These are phyloP conservation scores for Barnettozyma botsteinii DNA, from an alignment of 805 yeast genomes.

Conservation along the genomic window DNA sequence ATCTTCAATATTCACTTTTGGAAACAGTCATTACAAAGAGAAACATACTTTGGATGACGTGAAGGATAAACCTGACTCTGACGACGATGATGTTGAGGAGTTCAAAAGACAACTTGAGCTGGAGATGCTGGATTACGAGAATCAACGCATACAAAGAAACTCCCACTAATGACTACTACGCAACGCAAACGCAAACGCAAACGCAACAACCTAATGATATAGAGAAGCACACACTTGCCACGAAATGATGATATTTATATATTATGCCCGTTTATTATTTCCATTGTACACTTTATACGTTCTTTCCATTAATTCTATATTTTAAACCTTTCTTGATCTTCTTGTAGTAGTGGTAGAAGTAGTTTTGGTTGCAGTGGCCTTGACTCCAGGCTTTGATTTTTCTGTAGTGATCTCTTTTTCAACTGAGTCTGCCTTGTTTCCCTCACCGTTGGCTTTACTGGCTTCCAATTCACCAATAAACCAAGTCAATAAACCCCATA, in stretches of 20 bases:
- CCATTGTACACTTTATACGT: too few species aligned
- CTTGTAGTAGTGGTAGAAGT: background rate
- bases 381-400: background rate
- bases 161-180: background rate
- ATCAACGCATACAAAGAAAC: slow-evolving; percentile 10
- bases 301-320: background rate
- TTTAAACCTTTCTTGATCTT: background rate
- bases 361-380: background rate
- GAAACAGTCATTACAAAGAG: too few species aligned
- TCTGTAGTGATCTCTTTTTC: background rate
- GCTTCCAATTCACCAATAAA: slow-evolving; percentile 62
- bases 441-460: slow-evolving; percentile 7
- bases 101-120: slow-evolving; percentile 18
- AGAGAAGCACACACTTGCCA: too few species aligned
- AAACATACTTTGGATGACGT: too few species aligned
- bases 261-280: too few species aligned
- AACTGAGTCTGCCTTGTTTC: too few species aligned
- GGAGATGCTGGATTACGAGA: slow-evolving; percentile 21
- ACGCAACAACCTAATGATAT: too few species aligned
- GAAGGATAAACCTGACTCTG: background rate
- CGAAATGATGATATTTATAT: too few species aligned
- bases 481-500: slow-evolving; percentile 87
- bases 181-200: too few species aligned
- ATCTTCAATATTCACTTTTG: background rate
- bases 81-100: slow-evolving; percentile 22